Evolutionary conservation across 306 rosid species (phyloP), one percentile per base, ranked within the genome.

Genomic region (Datisca glomerata): DNA sequence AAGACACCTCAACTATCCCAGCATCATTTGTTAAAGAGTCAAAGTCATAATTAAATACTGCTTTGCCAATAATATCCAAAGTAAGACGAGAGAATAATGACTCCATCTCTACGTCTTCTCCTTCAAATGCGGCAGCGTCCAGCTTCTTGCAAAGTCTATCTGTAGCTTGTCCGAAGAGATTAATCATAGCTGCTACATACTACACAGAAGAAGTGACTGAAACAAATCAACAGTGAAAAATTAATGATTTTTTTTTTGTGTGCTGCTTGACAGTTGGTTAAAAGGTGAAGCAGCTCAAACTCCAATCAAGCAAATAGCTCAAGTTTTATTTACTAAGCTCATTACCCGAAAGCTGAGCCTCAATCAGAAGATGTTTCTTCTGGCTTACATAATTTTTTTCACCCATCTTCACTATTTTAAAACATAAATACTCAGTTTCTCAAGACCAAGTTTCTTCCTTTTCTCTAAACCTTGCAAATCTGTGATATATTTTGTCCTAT

Each of bases 21-120:
- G 95, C 57, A 27, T 89, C 95, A 45, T 80, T 83, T 17, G 93
- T 84, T 49, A 89, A 78, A 56, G 81, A 72, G 64, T 89, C 95
- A 64, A 89, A 89, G 62, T 89, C 95, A 55, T 89, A 89, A 59
- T 84, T 89, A 63, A 89, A 89, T 47, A 89, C 93, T 44, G 98
- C 98, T 64, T 77, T 89, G 65, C 98, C 98, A 45, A 89, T 89
- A 48, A 83, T 36, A 41, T 89, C 98, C 65, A 89, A 65, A 24
- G 98, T 89, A 75, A 89, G 71, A 66, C 73, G 80, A 17, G 98
- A 89, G 80, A 89, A 89, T 57, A 84, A 85, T 35, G 98, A 89
- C 61, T 89, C 98, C 98, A 89, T 80, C 59, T 89, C 98, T 18
- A 73, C 93, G 60, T 84, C 93, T 70, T 84, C 86, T 51, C 95